Percentiles rank a stretch among this genome's conserved stretches.
Evolutionary conservation across 345 rosid genomes (phyloP).

Genomic region (Atalantia buxifolia): DNA sequence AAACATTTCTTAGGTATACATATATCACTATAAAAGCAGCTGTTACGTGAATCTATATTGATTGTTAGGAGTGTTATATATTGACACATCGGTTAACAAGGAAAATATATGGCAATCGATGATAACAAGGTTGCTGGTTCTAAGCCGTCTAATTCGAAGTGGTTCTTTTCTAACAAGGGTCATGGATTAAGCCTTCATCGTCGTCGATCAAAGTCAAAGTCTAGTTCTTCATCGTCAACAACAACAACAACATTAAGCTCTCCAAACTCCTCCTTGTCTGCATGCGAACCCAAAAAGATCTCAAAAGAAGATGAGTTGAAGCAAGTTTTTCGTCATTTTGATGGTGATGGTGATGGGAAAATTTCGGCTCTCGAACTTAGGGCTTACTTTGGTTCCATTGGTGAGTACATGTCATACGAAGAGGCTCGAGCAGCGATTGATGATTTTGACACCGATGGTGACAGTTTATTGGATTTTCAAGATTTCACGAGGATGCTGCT

Average conservation of each 20-base stretch:
- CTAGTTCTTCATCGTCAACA: constrained; percentile 15
- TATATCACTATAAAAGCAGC: background rate
- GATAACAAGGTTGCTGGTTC: background rate
- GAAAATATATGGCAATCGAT: constrained; percentile 15
- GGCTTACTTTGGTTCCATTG: constrained; percentile 62
- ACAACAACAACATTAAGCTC: constrained; percentile 14
- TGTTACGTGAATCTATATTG: background rate
- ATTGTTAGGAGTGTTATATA: background rate
- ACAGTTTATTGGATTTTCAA: constrained; percentile 53
- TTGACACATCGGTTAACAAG: background rate
- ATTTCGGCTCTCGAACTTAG: constrained; percentile 71
- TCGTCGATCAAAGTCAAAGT: constrained; percentile 11
- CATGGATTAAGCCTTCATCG: constrained; percentile 27
- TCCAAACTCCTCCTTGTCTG: constrained; percentile 14
- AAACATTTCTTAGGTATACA: no score
- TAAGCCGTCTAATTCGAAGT: constrained; percentile 20
- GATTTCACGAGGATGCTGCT: constrained; percentile 67
- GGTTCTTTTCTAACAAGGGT: constrained; percentile 30
- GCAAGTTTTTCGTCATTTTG: constrained; percentile 65
- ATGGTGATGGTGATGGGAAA: constrained; percentile 67
- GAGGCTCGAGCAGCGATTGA: constrained; percentile 53
- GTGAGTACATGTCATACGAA: constrained; percentile 63
- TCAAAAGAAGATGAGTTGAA: constrained; percentile 38
- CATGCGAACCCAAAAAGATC: background rate
- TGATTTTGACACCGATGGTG: constrained; percentile 66